Evolutionary conservation across 345 rosid genomes (phyloP).

Genomic region (Euphorbia pulcherrima): DNA sequence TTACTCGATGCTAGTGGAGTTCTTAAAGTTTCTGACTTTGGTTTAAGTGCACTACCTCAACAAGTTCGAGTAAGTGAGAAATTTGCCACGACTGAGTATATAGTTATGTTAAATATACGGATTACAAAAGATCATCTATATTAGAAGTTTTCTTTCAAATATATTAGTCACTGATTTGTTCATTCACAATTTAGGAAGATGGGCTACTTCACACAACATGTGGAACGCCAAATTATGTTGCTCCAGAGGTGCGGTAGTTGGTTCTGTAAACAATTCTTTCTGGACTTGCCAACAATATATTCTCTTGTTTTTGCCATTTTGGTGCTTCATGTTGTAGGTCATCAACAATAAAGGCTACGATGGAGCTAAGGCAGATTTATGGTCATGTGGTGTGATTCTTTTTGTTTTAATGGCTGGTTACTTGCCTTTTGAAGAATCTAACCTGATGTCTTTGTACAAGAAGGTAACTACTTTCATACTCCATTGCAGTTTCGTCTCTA

Average conservation of each 20-base stretch:
- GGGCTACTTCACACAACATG: conserved; percentile 97
- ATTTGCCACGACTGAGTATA: background rate
- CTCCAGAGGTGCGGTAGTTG: conserved; percentile 77
- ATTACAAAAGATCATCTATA: background rate
- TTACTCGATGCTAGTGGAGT: conserved; percentile 79
- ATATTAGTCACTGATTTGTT: conserved; percentile 17
- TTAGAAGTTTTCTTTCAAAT: background rate
- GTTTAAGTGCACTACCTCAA: conserved; percentile 95
- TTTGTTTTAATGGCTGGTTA: conserved; percentile 97
- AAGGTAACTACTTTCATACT: conserved; percentile 43
- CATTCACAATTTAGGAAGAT: conserved; percentile 58
- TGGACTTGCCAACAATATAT: background rate
- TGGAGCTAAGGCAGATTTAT: conserved; percentile 94
- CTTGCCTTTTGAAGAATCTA: conserved; percentile 92
- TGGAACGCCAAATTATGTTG: conserved; percentile 99
- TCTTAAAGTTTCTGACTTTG: conserved; percentile 95
- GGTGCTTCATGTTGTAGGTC: conserved; percentile 45
- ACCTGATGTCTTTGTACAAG: conserved; percentile 69
- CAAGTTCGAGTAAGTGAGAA: conserved; percentile 83
- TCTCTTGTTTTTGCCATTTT: conserved; percentile 15
- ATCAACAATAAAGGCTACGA: conserved; percentile 94
- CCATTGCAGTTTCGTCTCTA: conserved; percentile 5
- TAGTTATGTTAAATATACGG: background rate
- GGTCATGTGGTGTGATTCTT: conserved; percentile 99
- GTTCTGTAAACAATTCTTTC: conserved; percentile 16